Percentiles rank a stretch among this genome's conserved stretches.
These are phyloP conservation scores for Alternaria sp. DNA, from an alignment of 2,329 filamentous ascomycete species.

Conservation along the genomic window DNA sequence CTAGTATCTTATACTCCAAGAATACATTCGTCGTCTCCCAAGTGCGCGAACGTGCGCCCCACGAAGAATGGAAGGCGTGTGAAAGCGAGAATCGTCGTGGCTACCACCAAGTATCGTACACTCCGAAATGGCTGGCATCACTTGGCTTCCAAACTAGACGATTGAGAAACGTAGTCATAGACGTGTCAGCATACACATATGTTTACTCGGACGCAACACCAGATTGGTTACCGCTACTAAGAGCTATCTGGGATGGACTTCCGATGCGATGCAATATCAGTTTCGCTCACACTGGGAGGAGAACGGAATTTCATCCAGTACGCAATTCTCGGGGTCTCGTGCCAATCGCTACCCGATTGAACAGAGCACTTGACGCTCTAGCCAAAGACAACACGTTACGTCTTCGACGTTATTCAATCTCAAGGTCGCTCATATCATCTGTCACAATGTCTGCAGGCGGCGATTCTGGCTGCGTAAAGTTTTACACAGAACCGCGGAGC, in stretches of 20 bases:
- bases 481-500: too few relatives aligned
- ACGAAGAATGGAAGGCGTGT: too few relatives aligned
- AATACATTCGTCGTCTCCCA: constrained; percentile 1
- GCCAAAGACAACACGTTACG: too few relatives aligned
- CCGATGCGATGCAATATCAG: not conserved
- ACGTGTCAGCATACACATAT: not conserved
- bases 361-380: not conserved
- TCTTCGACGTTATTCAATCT: too few relatives aligned
- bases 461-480: too few relatives aligned
- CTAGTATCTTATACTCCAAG: not conserved
- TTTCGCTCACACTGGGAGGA: not conserved
- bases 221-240: not conserved
- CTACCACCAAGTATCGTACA: not conserved
- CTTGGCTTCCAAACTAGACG: not conserved
- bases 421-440: too few relatives aligned
- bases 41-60: too few relatives aligned
- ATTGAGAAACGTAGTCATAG: not conserved
- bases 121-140: not conserved
- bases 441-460: too few relatives aligned
- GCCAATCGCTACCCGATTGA: not conserved
- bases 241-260: not conserved
- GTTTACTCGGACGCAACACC: not conserved
- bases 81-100: rapidly evolving
- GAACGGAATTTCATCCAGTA: too few relatives aligned
- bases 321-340: too few relatives aligned